These are phyloP conservation scores for Asterophora lycoperdoides DNA, from an alignment of 768 basidiomycete species.

Conservation along the genomic window DNA sequence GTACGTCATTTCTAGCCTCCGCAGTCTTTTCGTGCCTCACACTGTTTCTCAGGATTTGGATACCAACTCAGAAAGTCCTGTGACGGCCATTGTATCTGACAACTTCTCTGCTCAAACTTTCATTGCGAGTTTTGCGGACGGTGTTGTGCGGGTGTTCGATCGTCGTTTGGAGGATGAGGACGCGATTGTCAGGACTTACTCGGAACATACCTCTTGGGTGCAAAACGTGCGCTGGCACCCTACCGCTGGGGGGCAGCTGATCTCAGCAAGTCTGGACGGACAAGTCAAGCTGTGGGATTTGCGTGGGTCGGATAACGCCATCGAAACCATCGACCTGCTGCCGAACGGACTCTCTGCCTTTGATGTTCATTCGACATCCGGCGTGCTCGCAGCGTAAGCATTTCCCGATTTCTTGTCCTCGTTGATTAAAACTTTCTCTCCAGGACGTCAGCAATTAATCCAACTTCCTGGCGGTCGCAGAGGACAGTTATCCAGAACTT, in stretches of 20 bases:
- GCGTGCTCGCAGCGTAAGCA: constrained; percentile 82
- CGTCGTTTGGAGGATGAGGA: constrained; percentile 81
- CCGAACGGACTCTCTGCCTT: constrained; percentile 76
- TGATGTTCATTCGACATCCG: constrained; percentile 79
- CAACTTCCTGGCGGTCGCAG: constrained; percentile 63
- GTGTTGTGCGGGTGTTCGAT: constrained; percentile 86
- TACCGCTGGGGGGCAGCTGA: constrained; percentile 57
- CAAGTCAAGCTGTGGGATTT: constrained; percentile 91
- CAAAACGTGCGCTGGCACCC: constrained; percentile 88
- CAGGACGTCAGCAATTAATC: constrained; percentile 59
- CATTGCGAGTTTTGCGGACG: constrained; percentile 90
- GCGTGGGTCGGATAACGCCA: constrained; percentile 55
- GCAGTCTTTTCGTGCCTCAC: constrained; percentile 4
- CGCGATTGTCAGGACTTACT: constrained; percentile 74
- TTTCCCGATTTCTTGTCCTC: neutral
- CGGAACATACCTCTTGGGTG: constrained; percentile 81
- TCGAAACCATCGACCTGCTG: constrained; percentile 61
- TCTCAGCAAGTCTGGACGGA: constrained; percentile 89
- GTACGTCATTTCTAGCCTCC: constrained; percentile 37
- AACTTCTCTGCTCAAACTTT: constrained; percentile 72
- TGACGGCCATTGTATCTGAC: constrained; percentile 83
- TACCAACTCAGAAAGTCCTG: constrained; percentile 85
- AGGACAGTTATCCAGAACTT: constrained; percentile 59
- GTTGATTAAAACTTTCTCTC: constrained; percentile 4
- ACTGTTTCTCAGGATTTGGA: constrained; percentile 63